Base-by-base conservation (phyloP, 2,329 filamentous ascomycete species). In the Trichoderma sp. region DNA sequence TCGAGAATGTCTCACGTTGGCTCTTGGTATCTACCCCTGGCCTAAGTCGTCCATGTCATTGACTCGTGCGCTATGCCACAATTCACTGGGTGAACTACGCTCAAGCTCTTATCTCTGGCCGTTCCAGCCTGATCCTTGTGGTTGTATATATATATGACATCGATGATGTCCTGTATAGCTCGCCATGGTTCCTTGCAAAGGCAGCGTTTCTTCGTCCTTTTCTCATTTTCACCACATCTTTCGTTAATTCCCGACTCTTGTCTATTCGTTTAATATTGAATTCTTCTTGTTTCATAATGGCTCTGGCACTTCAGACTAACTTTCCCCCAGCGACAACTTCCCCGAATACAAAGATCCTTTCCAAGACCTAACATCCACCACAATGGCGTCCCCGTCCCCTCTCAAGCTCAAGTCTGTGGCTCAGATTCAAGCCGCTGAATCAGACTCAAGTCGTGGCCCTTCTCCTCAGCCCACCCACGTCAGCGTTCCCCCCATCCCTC, bases 401-500 rank as follows among this genome's bases (percentile, higher is more conserved):
- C 74, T 76, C 69, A 76, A 77, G 65, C 78, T 80, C 71, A 83
- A 82, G 77, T 71, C 78, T 71, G 68, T 84, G 72, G 78, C 77
- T 68, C 77, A 79, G 69, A 69, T 83, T 66, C 80, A 81, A 74
- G 76, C 75, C 59, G 71, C 79, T 60, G 78, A 83, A 58, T 73
- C 76, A 65, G 78, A 83, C 50, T 73, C 76, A 42, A 83, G 80
- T 75, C 88, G 92, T 67, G 87, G 90, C 70, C 92, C 94, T 27
- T 97, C 94, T 66, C 93, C 93, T 27, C 92, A 96, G 77, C 93
- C 94, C 29, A 94, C 92, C 68, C 92, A 97, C 79, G 85, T 97
- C 78, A 91, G 87, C 73, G 85, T 94, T 25, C 90, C 91, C 15
- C 84, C 86, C 67, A 81, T 75, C 80, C 80, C 76, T 74, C 70